Conservation (phyloP, 441 rosid genomes). For the Dalechampia spathulata region DNA sequence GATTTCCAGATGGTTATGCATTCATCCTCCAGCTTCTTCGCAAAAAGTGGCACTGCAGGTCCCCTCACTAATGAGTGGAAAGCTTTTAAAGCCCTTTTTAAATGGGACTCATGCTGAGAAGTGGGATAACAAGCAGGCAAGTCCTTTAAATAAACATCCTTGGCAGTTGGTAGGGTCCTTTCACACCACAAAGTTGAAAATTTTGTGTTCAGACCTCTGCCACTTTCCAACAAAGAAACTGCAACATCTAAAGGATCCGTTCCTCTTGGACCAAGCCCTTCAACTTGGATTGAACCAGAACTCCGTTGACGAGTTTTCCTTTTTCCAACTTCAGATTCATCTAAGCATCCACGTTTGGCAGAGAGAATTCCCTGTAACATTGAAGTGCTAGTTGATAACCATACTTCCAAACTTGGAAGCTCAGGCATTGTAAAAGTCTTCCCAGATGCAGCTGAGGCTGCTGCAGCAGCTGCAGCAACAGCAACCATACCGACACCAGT, state of each 20-base stretch:
- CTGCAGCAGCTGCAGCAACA: constrained; percentile 82
- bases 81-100: constrained; percentile 53
- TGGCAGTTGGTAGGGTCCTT: constrained; percentile 68
- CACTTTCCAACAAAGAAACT: constrained; percentile 56
- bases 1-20: constrained; percentile 69
- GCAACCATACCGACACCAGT: constrained; percentile 81
- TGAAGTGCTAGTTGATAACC: constrained; percentile 58
- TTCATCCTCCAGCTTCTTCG: constrained; percentile 64
- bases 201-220: constrained; percentile 52
- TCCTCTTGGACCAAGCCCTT: constrained; percentile 37
- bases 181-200: constrained; percentile 78
- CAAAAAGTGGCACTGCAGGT: constrained; percentile 50
- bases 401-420: constrained; percentile 58
- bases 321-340: constrained; percentile 43
- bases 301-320: constrained; percentile 55
- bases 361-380: constrained; percentile 52
- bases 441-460: constrained; percentile 61
- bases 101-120: constrained; percentile 53
- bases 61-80: constrained; percentile 77
- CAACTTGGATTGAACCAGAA: constrained; percentile 32
- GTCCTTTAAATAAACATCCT: constrained; percentile 59
- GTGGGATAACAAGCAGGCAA: constrained; percentile 74
- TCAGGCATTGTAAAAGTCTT: constrained; percentile 46
- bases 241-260: constrained; percentile 51
- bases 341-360: constrained; percentile 41